phyloP scores from a whole-genome alignment of 345 rosid species.

The Rhizophora apiculata region DNA sequence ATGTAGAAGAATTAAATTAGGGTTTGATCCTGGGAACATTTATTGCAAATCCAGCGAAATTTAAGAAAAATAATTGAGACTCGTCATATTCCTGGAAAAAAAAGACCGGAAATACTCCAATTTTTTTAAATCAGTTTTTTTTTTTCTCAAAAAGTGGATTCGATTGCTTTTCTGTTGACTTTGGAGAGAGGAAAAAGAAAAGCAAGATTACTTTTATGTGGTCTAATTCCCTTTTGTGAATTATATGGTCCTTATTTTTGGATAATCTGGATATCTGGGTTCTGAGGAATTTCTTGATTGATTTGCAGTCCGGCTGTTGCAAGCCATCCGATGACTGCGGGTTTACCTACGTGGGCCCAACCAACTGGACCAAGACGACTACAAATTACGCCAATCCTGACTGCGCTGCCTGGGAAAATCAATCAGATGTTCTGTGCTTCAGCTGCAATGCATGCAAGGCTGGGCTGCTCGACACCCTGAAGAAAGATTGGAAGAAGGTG shows the following conservation, averaged over 20 bases:
- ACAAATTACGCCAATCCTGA: conserved; percentile 8
- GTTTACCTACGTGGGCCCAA: conserved; percentile 52
- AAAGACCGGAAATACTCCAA: too few relatives aligned
- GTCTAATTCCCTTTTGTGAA: background rate
- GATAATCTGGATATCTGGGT: background rate
- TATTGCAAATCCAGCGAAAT: too few relatives aligned
- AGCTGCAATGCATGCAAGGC: conserved; percentile 26
- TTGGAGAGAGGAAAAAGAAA: background rate
- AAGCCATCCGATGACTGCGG: conserved; percentile 75
- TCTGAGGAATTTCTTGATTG: conserved; percentile 6
- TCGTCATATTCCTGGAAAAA: too few relatives aligned
- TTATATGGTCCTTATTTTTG: background rate
- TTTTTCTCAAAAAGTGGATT: too few relatives aligned
- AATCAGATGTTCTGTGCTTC: conserved; percentile 12
- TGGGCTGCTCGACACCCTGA: conserved; percentile 15
- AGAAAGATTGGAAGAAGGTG: conserved; percentile 17
- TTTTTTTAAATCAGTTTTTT: too few relatives aligned
- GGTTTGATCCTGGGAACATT: too few relatives aligned
- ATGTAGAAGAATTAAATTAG: too few relatives aligned
- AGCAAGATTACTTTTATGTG: conserved; percentile 10
- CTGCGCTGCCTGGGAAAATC: conserved; percentile 7
- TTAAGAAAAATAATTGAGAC: too few relatives aligned
- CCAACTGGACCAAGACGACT: conserved; percentile 44
- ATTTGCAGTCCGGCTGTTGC: conserved; percentile 85
- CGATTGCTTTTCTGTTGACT: background rate